These are phyloP conservation scores for Eucalyptus curtisii DNA, from an alignment of 345 rosid genomes.

Conservation along the genomic window DNA sequence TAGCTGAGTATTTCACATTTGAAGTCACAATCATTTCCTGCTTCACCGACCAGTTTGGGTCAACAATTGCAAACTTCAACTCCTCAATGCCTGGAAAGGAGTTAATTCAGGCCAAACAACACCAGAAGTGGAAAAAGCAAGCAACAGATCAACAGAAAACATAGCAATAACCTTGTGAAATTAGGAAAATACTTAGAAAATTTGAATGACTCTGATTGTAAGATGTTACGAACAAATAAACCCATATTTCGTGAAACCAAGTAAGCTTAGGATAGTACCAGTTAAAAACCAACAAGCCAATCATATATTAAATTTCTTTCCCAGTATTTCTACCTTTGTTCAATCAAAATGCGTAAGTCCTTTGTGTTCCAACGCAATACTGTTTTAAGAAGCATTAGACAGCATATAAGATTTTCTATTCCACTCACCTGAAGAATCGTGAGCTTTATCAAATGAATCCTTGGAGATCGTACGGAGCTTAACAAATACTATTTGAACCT, in stretches of 20 bases:
- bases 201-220: background rate
- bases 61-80: constrained; percentile 53
- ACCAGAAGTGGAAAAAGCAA: background rate
- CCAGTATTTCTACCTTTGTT: background rate
- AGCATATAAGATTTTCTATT: background rate
- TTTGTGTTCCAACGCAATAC: background rate
- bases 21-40: constrained; percentile 46
- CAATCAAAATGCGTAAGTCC: background rate
- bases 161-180: background rate
- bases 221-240: background rate
- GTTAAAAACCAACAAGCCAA: background rate
- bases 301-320: background rate
- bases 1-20: constrained; percentile 50
- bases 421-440: constrained; percentile 35
- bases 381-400: background rate
- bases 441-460: constrained; percentile 15
- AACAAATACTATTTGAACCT: constrained; percentile 50
- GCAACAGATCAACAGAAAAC: background rate
- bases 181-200: background rate
- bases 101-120: background rate
- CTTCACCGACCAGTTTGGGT: constrained; percentile 59
- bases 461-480: constrained; percentile 37
- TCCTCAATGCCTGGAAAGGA: constrained; percentile 58
- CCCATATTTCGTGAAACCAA: background rate
- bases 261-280: background rate